Conservation (phyloP, 106 monocot species). For the Posidonia australis region DNA sequence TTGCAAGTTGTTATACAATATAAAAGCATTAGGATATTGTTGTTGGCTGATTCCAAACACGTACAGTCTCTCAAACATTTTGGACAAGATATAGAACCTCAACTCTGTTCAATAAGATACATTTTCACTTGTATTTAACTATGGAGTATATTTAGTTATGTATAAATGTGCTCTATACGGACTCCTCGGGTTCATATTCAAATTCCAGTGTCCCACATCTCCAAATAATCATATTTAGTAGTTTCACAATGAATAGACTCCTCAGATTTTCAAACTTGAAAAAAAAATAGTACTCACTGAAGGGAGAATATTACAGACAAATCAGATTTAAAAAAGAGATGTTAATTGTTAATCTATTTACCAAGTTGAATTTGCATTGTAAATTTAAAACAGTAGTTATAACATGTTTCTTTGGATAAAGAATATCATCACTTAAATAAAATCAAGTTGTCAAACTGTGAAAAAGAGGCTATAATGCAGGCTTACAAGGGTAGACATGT, state of each 20-base stretch:
- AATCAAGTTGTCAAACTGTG: too few species aligned
- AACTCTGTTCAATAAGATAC: not conserved
- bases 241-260: slow-evolving; percentile 2
- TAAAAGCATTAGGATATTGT: not conserved
- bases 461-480: too few species aligned
- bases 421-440: too few species aligned
- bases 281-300: not conserved
- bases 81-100: not conserved
- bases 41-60: not conserved
- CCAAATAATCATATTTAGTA: too few species aligned
- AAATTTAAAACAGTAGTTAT: too few species aligned
- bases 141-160: not conserved
- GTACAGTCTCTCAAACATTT: not conserved
- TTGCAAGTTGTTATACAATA: not conserved
- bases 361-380: too few species aligned
- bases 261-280: not conserved
- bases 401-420: too few species aligned
- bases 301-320: not conserved
- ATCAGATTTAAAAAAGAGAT: not conserved
- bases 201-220: too few species aligned
- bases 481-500: not conserved
- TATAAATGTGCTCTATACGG: not conserved
- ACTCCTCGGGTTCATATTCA: too few species aligned
- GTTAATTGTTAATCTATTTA: too few species aligned
- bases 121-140: not conserved